These are phyloP conservation scores for Thelonectria olida DNA, from an alignment of 2,329 filamentous ascomycete species.

Conservation along the genomic window DNA sequence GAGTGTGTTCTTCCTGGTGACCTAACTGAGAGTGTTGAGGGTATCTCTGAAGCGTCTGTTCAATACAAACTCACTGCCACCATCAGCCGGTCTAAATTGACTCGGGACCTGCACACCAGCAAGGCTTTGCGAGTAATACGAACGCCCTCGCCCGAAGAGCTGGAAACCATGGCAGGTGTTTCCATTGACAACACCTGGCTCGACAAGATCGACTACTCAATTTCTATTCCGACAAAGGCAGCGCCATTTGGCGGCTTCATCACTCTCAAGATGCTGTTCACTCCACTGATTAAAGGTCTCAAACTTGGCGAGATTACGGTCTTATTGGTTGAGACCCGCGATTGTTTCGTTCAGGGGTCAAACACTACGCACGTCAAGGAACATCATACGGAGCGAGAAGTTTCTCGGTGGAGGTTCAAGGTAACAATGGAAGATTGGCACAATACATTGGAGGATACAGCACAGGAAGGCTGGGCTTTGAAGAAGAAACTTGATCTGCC, in stretches of 20 bases:
- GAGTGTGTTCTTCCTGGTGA: constrained; percentile 74
- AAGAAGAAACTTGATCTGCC: constrained; percentile 74
- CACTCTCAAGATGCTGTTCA: constrained; percentile 83
- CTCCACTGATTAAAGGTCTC: constrained; percentile 87
- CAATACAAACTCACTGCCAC: constrained; percentile 91
- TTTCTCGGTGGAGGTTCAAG: constrained; percentile 67
- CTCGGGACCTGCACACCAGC: constrained; percentile 81
- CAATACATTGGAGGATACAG: constrained; percentile 72
- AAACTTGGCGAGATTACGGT: constrained; percentile 81
- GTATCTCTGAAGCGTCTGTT: constrained; percentile 83
- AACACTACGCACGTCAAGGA: constrained; percentile 59
- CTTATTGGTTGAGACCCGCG: constrained; percentile 80
- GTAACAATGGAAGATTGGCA: constrained; percentile 68
- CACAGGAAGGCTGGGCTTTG: constrained; percentile 71
- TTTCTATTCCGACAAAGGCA: constrained; percentile 90
- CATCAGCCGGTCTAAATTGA: constrained; percentile 84
- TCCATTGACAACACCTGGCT: constrained; percentile 96
- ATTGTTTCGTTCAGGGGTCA: constrained; percentile 63
- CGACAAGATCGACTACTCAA: constrained; percentile 95
- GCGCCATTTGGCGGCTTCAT: constrained; percentile 91
- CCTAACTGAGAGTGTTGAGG: constrained; percentile 87
- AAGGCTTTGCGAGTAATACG: constrained; percentile 81
- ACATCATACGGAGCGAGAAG: constrained; percentile 70
- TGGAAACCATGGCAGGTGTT: constrained; percentile 86
- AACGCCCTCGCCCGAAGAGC: constrained; percentile 75